Percentiles rank a stretch among this genome's conserved stretches.
These are phyloP conservation scores for Schoenoplectus triqueter DNA, from an alignment of 202 grass and related monocot species.

Conservation along the genomic window DNA sequence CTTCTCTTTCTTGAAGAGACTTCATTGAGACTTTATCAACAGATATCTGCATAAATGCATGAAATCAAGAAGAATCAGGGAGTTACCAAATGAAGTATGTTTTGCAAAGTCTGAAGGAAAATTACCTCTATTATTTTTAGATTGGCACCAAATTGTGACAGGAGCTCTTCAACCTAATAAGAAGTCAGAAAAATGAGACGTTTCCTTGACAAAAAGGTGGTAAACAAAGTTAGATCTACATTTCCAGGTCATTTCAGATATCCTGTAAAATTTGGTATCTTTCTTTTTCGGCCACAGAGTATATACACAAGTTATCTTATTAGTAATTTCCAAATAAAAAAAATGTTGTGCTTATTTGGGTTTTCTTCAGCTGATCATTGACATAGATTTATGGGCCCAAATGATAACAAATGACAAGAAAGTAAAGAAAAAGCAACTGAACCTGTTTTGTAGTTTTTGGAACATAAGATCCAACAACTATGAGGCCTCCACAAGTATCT, in stretches of 20 bases:
- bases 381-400: not conserved
- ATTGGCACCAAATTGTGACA: conserved; percentile 54
- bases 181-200: not conserved
- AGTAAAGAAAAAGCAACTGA: conserved; percentile 23
- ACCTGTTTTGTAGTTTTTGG: conserved; percentile 99
- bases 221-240: conserved; percentile 15
- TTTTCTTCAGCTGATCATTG: conserved; percentile 1
- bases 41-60: conserved; percentile 58
- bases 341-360: not conserved
- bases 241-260: not conserved
- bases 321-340: too few species aligned
- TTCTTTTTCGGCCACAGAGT: not conserved
- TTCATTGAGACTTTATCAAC: conserved; percentile 89
- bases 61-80: too few species aligned
- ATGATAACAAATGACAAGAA: conserved; percentile 2
- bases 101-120: conserved; percentile 36
- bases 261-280: too few species aligned
- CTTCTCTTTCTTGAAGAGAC: conserved; percentile 67
- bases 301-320: too few species aligned
- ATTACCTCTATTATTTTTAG: conserved; percentile 81
- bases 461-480: conserved; percentile 96
- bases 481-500: conserved; percentile 81
- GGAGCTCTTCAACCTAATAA: conserved; percentile 79
- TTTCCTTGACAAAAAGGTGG: conserved; percentile 1
- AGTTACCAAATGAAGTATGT: not conserved